Evolutionary conservation across 768 basidiomycete species (phyloP).

Genomic region (Mycena galericulata): DNA sequence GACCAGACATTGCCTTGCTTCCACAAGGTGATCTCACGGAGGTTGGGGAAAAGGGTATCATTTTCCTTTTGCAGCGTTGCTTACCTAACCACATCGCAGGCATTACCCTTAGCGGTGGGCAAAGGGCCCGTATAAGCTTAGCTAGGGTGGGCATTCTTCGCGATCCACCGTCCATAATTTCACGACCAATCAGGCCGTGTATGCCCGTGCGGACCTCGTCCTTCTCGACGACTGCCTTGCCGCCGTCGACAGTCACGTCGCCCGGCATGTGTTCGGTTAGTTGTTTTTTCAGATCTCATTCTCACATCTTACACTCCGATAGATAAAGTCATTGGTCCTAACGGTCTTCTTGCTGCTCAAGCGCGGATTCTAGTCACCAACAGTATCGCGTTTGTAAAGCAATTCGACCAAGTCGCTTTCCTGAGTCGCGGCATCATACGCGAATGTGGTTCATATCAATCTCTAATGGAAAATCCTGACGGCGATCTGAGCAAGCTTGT

Average conservation of each 20-base stretch:
- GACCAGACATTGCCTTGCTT: slow-evolving; percentile 82
- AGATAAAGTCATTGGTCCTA: slow-evolving; percentile 90
- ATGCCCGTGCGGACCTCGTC: slow-evolving; percentile 89
- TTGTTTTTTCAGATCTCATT: neutral
- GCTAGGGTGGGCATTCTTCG: slow-evolving; percentile 60
- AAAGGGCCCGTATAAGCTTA: slow-evolving; percentile 84
- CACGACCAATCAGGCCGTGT: slow-evolving; percentile 65
- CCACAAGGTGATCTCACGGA: slow-evolving; percentile 87
- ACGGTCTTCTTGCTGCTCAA: slow-evolving; percentile 84
- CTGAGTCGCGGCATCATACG: slow-evolving; percentile 86
- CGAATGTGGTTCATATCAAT: slow-evolving; percentile 76
- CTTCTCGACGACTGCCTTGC: slow-evolving; percentile 93
- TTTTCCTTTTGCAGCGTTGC: neutral
- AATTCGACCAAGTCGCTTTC: slow-evolving; percentile 81
- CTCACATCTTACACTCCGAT: slow-evolving; percentile 7
- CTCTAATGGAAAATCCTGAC: slow-evolving; percentile 68
- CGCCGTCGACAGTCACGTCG: slow-evolving; percentile 89
- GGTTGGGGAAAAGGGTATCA: slow-evolving; percentile 82
- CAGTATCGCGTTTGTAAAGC: slow-evolving; percentile 82
- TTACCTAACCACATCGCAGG: slow-evolving; percentile 42
- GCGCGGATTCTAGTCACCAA: slow-evolving; percentile 91
- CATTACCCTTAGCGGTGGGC: slow-evolving; percentile 84
- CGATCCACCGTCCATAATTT: neutral
- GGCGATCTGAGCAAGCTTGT: slow-evolving; percentile 81
- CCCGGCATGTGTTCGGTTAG: slow-evolving; percentile 85